A percentile compares a stretch with the other conserved stretches of the same genome.
These are phyloP conservation scores for Curvularia spicifera DNA, from an alignment of 2,329 filamentous ascomycete species.

Conservation along the genomic window DNA sequence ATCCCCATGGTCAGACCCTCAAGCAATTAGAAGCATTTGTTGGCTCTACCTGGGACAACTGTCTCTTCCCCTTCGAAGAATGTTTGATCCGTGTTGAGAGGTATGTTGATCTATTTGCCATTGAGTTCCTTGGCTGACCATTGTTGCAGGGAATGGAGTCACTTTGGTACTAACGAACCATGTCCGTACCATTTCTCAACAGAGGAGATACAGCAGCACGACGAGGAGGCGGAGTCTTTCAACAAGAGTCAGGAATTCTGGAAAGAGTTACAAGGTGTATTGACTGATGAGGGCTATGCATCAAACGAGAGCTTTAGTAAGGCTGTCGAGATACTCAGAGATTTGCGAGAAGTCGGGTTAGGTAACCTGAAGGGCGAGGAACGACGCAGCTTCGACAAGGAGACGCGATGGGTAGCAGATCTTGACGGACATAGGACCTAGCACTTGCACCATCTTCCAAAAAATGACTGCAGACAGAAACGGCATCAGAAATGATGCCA, in stretches of 20 bases:
- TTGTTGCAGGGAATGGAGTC: constrained; percentile 30
- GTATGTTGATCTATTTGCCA: neutral
- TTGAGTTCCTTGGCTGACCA: constrained; percentile 16
- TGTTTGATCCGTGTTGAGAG: too few species aligned
- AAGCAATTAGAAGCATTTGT: too few species aligned
- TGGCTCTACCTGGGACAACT: too few species aligned
- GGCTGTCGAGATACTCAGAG: constrained; percentile 25
- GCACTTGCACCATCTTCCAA: too few species aligned
- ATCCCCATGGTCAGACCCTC: too few species aligned
- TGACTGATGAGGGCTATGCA: constrained; percentile 36
- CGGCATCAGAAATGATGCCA: too few species aligned
- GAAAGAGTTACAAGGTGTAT: constrained; percentile 26
- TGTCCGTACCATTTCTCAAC: constrained; percentile 38
- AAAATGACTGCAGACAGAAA: too few species aligned
- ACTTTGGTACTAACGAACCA: constrained; percentile 27
- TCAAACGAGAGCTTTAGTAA: constrained; percentile 28
- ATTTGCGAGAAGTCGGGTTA: constrained; percentile 24
- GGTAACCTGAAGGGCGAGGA: constrained; percentile 19
- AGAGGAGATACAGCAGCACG: constrained; percentile 30
- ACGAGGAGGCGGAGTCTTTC: constrained; percentile 30
- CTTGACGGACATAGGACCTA: too few species aligned
- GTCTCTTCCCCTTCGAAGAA: too few species aligned
- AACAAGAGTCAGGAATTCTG: constrained; percentile 35
- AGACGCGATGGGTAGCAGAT: constrained; percentile 22
- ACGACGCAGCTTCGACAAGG: constrained; percentile 22